phyloP scores from a whole-genome alignment of 352 stramenopile species.

The Globisporangium recalcitrans region DNA sequence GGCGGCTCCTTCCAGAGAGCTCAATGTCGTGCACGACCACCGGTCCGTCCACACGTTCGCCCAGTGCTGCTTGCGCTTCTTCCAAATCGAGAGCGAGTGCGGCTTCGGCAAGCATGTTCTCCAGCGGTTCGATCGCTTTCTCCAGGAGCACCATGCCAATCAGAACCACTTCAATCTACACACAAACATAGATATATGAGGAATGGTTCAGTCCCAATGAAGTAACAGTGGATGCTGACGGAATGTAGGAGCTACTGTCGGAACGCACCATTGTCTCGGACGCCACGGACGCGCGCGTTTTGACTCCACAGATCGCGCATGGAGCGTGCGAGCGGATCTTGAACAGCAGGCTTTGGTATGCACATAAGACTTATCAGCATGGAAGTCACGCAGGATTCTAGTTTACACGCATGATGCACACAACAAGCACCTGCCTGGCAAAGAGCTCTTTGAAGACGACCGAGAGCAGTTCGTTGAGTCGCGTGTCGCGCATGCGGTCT shows the following conservation, averaged over 20 bases:
- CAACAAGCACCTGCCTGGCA: conserved; percentile 42
- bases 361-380: background rate
- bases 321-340: conserved; percentile 69
- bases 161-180: conserved; percentile 78
- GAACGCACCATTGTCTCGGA: conserved; percentile 73
- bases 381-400: background rate
- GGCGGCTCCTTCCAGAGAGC: conserved; percentile 28
- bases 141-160: conserved; percentile 77
- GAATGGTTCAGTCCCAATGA: background rate
- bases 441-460: conserved; percentile 85
- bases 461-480: conserved; percentile 77
- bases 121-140: conserved; percentile 42
- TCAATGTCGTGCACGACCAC: conserved; percentile 31
- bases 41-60: conserved; percentile 14
- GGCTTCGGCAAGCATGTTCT: conserved; percentile 43
- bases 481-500: conserved; percentile 81
- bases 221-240: too few relatives aligned
- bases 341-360: conserved; percentile 50
- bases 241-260: too few relatives aligned
- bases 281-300: conserved; percentile 63
- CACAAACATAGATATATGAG: too few relatives aligned
- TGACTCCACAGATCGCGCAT: conserved; percentile 79
- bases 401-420: background rate
- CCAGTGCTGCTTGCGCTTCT: conserved; percentile 17
- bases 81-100: conserved; percentile 36